These are phyloP conservation scores for Klebsormidium nitens DNA, from an alignment of 139 green algal genomes.

Conservation along the genomic window DNA sequence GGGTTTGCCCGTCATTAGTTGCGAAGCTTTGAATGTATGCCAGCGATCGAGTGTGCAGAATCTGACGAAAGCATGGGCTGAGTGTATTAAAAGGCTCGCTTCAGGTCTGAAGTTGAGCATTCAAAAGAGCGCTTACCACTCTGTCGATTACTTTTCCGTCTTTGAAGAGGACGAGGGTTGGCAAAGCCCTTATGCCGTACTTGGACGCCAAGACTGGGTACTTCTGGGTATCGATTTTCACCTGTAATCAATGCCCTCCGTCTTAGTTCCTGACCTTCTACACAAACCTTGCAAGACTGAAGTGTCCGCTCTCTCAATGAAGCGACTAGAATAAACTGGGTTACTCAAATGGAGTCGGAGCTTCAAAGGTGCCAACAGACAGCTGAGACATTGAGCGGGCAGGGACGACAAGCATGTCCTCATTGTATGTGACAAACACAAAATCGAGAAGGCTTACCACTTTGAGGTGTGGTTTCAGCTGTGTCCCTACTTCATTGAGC, in stretches of 20 bases:
- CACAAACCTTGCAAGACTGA: neutral
- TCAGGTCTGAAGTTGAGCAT: neutral
- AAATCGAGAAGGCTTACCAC: constrained; percentile 7
- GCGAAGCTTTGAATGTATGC: too few species aligned
- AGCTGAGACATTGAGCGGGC: neutral
- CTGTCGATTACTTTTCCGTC: constrained; percentile 55
- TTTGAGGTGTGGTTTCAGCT: neutral
- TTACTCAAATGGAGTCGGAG: neutral
- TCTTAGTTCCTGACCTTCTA: neutral
- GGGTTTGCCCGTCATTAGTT: too few species aligned
- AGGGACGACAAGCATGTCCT: neutral
- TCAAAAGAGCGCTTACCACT: constrained; percentile 48
- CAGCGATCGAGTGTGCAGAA: too few species aligned
- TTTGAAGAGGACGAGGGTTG: constrained; percentile 66
- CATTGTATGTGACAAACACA: neutral
- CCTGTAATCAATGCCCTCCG: constrained; percentile 14
- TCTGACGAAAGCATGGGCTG: too few species aligned
- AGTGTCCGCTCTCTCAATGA: neutral
- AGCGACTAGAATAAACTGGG: neutral
- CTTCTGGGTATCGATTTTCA: constrained; percentile 84
- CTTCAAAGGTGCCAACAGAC: neutral
- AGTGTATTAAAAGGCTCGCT: too few species aligned
- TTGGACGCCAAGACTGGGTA: constrained; percentile 58
- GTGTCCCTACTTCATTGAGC: constrained; percentile 15
- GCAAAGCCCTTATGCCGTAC: constrained; percentile 59